Percentiles rank a stretch among this genome's conserved stretches.
Evolutionary conservation across 768 basidiomycete species (phyloP).

Genomic region (Serpula lacrymans): DNA sequence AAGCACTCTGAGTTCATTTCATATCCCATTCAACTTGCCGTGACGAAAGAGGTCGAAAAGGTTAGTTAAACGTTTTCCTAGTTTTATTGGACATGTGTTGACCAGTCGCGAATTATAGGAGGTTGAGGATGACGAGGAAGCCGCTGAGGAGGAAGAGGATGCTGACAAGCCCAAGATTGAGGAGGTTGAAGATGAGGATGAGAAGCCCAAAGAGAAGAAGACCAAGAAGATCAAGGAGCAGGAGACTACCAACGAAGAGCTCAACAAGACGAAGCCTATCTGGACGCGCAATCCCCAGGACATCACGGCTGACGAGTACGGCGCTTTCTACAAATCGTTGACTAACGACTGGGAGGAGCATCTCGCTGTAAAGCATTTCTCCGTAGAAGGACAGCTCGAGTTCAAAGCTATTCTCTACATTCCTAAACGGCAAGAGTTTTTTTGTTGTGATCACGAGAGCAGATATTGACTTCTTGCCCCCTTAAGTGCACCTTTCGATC

Average conservation of each 20-base stretch:
- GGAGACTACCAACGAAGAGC: slow-evolving; percentile 88
- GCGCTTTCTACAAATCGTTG: slow-evolving; percentile 97
- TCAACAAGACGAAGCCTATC: slow-evolving; percentile 99
- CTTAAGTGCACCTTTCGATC: slow-evolving; percentile 90
- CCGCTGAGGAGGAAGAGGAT: slow-evolving; percentile 68
- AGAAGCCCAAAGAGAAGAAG: slow-evolving; percentile 87
- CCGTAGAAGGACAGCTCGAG: slow-evolving; percentile 99
- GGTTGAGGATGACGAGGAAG: slow-evolving; percentile 81
- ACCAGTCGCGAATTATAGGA: slow-evolving; percentile 62
- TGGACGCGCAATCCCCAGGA: slow-evolving; percentile 99
- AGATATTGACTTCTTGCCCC: not conserved
- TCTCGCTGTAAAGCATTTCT: slow-evolving; percentile 99
- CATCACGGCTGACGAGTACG: slow-evolving; percentile 92
- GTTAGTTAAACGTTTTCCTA: slow-evolving; percentile 39
- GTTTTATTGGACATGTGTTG: slow-evolving; percentile 1
- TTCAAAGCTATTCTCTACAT: slow-evolving; percentile 99
- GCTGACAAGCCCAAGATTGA: slow-evolving; percentile 77
- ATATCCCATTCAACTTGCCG: slow-evolving; percentile 97
- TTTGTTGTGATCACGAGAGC: not conserved
- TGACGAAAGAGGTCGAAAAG: slow-evolving; percentile 99
- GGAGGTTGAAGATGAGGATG: slow-evolving; percentile 80
- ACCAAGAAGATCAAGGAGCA: slow-evolving; percentile 92
- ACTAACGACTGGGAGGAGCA: slow-evolving; percentile 99
- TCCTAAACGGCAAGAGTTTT: slow-evolving; percentile 77
- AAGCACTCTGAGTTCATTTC: slow-evolving; percentile 99